A percentile compares a stretch with the other conserved stretches of the same genome.
These are phyloP conservation scores for Avena insularis DNA, from an alignment of 176 grass and related monocot species.

Conservation along the genomic window DNA sequence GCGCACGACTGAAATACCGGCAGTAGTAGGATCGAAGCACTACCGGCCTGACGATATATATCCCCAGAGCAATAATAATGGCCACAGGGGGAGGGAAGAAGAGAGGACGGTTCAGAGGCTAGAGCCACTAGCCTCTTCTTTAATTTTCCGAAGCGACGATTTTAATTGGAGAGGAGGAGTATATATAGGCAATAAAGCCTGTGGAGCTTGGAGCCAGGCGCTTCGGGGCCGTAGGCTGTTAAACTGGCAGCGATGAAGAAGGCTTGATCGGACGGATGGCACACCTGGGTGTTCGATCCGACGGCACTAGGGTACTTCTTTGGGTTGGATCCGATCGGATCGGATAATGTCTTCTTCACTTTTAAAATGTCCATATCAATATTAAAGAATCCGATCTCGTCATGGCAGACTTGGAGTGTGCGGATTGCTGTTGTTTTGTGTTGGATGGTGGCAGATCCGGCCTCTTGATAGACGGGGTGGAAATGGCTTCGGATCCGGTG, in stretches of 20 bases:
- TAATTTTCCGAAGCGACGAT: neutral
- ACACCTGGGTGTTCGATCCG: no score
- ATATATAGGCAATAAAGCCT: constrained; percentile 11
- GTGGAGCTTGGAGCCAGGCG: constrained; percentile 13
- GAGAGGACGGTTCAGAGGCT: constrained; percentile 1
- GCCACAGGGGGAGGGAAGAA: neutral
- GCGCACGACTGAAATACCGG: neutral
- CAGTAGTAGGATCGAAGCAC: neutral
- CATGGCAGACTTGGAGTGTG: no score
- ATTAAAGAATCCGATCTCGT: no score
- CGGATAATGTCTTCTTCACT: no score
- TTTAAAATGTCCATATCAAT: no score
- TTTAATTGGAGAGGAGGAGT: neutral
- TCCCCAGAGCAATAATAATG: neutral
- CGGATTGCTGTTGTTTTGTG: no score
- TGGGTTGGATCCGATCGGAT: no score
- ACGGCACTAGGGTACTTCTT: neutral
- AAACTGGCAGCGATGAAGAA: neutral
- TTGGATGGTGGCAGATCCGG: no score
- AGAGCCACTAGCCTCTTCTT: neutral
- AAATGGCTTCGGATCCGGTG: no score
- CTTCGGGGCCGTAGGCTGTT: neutral
- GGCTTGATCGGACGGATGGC: constrained; percentile 13
- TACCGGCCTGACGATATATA: constrained; percentile 1
- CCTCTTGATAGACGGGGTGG: no score